These are phyloP conservation scores for Tuber brumale DNA, from an alignment of 495 filamentous ascomycete genomes.

Conservation along the genomic window DNA sequence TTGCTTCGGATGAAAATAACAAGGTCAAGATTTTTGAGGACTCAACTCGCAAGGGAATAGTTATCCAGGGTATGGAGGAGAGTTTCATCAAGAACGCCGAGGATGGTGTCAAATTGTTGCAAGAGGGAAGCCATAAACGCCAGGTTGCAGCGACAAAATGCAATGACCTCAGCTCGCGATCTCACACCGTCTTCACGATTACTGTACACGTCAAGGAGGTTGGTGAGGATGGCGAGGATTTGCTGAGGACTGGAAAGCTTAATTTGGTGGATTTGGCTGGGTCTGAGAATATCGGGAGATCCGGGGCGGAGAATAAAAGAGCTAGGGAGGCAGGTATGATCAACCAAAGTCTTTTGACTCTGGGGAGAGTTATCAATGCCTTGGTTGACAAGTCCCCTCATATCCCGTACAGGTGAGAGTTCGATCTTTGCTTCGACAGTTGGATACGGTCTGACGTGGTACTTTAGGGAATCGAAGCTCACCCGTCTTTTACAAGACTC, in stretches of 20 bases:
- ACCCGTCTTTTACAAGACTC: constrained; percentile 94
- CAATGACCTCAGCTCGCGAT: constrained; percentile 92
- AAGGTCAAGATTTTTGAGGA: constrained; percentile 97
- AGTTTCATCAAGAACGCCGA: constrained; percentile 76
- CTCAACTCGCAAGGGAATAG: constrained; percentile 67
- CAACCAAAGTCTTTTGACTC: constrained; percentile 92
- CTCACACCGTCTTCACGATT: constrained; percentile 93
- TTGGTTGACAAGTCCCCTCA: constrained; percentile 84
- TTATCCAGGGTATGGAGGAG: constrained; percentile 98
- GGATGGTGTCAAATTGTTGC: constrained; percentile 81
- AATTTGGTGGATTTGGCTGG: constrained; percentile 95
- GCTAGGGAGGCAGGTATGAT: constrained; percentile 93
- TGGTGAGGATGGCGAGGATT: constrained; percentile 78
- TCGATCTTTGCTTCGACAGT: background rate
- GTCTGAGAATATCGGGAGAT: constrained; percentile 94
- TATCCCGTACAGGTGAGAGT: constrained; percentile 69
- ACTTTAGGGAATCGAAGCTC: constrained; percentile 77
- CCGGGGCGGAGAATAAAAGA: constrained; percentile 94
- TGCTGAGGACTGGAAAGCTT: constrained; percentile 85
- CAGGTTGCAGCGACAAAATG: constrained; percentile 98
- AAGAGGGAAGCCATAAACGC: constrained; percentile 80
- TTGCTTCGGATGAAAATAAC: constrained; percentile 67
- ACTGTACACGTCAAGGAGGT: constrained; percentile 78
- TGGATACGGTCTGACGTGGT: constrained; percentile 13
- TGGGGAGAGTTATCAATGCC: constrained; percentile 96